phyloP scores from a whole-genome alignment of 306 rosid species.

The Cucumis hystrix region DNA sequence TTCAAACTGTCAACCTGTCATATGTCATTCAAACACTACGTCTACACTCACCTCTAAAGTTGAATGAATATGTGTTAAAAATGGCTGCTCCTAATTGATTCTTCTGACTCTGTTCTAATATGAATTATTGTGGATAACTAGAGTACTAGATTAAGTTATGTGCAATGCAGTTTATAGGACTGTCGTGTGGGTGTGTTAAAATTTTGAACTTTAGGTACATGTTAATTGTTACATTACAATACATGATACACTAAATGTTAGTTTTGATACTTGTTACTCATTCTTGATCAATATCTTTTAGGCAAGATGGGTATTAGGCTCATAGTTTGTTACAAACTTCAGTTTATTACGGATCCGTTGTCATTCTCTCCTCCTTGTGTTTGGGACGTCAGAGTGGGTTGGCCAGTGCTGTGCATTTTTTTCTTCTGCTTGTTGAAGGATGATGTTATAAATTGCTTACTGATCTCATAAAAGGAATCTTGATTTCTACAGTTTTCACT shows the following conservation, averaged over 20 bases:
- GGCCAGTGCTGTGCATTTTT: neutral
- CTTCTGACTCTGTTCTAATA: neutral
- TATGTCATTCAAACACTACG: neutral
- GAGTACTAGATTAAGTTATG: neutral
- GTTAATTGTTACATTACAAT: no score
- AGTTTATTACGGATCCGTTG: neutral
- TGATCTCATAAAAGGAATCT: neutral
- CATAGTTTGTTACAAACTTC: neutral
- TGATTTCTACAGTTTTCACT: neutral
- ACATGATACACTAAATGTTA: no score
- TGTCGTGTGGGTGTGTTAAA: no score
- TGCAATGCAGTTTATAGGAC: neutral
- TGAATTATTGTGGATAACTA: neutral
- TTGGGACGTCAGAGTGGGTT: neutral
- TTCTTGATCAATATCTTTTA: neutral
- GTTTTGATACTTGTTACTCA: neutral
- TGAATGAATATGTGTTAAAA: neutral
- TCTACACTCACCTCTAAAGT: neutral
- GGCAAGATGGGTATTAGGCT: neutral
- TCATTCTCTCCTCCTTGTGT: neutral
- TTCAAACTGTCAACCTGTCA: neutral
- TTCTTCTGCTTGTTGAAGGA: neutral
- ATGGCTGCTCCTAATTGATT: neutral
- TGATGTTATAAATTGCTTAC: neutral
- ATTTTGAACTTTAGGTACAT: no score